Evolutionary conservation across 768 basidiomycete species (phyloP).

Genomic region (Lentinula detonsa): DNA sequence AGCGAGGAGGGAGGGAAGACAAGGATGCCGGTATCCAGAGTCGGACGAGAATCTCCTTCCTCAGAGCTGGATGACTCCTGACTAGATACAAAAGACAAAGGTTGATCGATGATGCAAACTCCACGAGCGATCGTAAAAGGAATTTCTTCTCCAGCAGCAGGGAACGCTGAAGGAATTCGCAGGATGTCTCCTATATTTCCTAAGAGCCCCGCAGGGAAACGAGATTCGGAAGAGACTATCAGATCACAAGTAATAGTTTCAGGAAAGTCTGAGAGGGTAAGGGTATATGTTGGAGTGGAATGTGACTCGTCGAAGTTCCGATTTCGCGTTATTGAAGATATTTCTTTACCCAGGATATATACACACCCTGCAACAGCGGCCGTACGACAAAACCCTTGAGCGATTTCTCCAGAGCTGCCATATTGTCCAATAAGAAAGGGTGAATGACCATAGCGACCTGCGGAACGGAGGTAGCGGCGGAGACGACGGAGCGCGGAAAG

Average conservation of each 20-base stretch:
- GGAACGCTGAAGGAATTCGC: background rate
- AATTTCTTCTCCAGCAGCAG: background rate
- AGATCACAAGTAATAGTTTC: slow-evolving; percentile 51
- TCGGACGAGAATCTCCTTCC: slow-evolving; percentile 4
- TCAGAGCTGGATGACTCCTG: slow-evolving; percentile 14
- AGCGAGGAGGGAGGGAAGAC: slow-evolving; percentile 71
- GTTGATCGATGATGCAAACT: slow-evolving; percentile 42
- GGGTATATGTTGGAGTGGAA: slow-evolving; percentile 23
- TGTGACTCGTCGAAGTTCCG: background rate
- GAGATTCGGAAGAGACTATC: slow-evolving; percentile 41
- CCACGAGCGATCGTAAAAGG: slow-evolving; percentile 32
- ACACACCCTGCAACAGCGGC: slow-evolving; percentile 76
- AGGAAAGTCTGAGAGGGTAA: slow-evolving; percentile 55
- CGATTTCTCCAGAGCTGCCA: slow-evolving; percentile 87
- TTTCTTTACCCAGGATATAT: slow-evolving; percentile 60
- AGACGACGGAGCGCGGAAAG: slow-evolving; percentile 63
- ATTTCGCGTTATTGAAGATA: slow-evolving; percentile 22
- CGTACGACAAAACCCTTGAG: slow-evolving; percentile 86
- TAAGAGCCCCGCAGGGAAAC: background rate
- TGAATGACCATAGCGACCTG: slow-evolving; percentile 79
- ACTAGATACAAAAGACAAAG: slow-evolving; percentile 21
- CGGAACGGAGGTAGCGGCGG: slow-evolving; percentile 66
- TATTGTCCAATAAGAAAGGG: slow-evolving; percentile 95
- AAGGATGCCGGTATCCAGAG: slow-evolving; percentile 56
- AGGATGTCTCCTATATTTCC: background rate